These are phyloP conservation scores for Ephemerocybe angulata DNA, from an alignment of 768 basidiomycete species.

Conservation along the genomic window DNA sequence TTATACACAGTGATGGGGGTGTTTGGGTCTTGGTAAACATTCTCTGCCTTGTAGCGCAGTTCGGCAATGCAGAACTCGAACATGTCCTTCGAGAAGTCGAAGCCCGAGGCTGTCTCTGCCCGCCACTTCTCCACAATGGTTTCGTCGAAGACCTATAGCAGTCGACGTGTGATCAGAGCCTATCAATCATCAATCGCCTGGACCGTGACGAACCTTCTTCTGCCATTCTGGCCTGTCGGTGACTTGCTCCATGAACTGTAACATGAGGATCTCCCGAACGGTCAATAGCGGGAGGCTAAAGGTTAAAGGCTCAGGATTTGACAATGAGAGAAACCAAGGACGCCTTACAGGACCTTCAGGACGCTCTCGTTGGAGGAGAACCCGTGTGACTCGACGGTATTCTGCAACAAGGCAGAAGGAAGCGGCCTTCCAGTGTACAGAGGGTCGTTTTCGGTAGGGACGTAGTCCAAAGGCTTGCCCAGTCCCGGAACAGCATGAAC, in stretches of 20 bases:
- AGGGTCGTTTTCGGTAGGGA: background rate
- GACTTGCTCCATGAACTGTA: constrained; percentile 31
- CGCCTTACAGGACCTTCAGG: background rate
- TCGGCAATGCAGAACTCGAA: constrained; percentile 22
- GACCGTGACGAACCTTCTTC: constrained; percentile 20
- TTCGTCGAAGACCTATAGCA: constrained; percentile 18
- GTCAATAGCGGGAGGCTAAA: constrained; percentile 21
- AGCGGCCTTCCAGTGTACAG: background rate
- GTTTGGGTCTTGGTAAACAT: constrained; percentile 7
- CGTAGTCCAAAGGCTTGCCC: background rate
- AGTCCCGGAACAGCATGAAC: background rate
- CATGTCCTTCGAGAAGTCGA: constrained; percentile 13
- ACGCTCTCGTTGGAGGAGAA: background rate
- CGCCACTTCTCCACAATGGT: constrained; percentile 14
- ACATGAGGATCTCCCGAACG: constrained; percentile 30
- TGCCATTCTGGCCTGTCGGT: constrained; percentile 35
- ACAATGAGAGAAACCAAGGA: constrained; percentile 7
- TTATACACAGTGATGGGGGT: constrained; percentile 17
- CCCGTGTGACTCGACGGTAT: background rate
- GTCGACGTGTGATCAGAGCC: constrained; percentile 12
- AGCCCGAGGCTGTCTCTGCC: constrained; percentile 12
- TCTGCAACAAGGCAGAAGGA: background rate
- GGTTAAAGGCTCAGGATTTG: background rate
- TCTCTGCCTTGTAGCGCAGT: constrained; percentile 18
- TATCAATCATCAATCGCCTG: background rate